Conservation (phyloP, 2,329 filamentous ascomycete genomes). For the Fusarium sp. region DNA sequence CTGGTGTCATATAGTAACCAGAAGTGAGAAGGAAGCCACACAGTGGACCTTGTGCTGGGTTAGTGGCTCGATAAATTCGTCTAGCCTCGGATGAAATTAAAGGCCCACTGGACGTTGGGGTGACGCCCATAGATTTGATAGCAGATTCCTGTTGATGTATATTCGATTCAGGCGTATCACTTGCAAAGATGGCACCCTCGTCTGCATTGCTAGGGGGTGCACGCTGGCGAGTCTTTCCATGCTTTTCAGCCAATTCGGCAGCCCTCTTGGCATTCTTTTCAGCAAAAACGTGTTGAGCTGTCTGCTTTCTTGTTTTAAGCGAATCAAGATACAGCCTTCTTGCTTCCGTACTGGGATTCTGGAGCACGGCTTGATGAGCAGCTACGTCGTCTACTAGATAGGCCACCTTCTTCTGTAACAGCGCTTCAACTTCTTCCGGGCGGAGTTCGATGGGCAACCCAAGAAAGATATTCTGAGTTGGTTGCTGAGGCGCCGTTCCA, state of each 20-base stretch:
- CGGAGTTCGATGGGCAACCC: slow-evolving; percentile 90
- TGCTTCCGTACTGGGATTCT: slow-evolving; percentile 66
- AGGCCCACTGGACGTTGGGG: slow-evolving; percentile 52
- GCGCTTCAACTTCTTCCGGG: slow-evolving; percentile 85
- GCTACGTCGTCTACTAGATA: slow-evolving; percentile 84
- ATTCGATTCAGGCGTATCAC: slow-evolving; percentile 33
- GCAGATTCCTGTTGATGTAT: slow-evolving; percentile 24
- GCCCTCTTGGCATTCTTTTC: slow-evolving; percentile 55
- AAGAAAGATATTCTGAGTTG: slow-evolving; percentile 94
- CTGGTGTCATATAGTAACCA: slow-evolving; percentile 90
- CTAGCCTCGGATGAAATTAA: slow-evolving; percentile 44
- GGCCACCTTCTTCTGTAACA: slow-evolving; percentile 81
- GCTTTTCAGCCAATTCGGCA: slow-evolving; percentile 46
- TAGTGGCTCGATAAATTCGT: slow-evolving; percentile 14
- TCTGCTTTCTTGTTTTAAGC: slow-evolving; percentile 59
- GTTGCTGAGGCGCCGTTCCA: slow-evolving; percentile 89
- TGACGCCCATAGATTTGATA: slow-evolving; percentile 48
- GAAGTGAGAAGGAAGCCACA: slow-evolving; percentile 82
- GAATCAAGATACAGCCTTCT: slow-evolving; percentile 73
- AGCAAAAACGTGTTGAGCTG: slow-evolving; percentile 55
- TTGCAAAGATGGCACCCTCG: slow-evolving; percentile 33
- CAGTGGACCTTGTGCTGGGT: slow-evolving; percentile 63
- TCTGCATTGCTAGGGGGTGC: slow-evolving; percentile 16
- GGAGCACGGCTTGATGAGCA: slow-evolving; percentile 75
- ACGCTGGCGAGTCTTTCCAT: slow-evolving; percentile 15